Percentiles rank a stretch among this genome's conserved stretches.
These are phyloP conservation scores for Teratosphaeria viscida DNA, from an alignment of 2,329 filamentous ascomycete genomes.

Conservation along the genomic window DNA sequence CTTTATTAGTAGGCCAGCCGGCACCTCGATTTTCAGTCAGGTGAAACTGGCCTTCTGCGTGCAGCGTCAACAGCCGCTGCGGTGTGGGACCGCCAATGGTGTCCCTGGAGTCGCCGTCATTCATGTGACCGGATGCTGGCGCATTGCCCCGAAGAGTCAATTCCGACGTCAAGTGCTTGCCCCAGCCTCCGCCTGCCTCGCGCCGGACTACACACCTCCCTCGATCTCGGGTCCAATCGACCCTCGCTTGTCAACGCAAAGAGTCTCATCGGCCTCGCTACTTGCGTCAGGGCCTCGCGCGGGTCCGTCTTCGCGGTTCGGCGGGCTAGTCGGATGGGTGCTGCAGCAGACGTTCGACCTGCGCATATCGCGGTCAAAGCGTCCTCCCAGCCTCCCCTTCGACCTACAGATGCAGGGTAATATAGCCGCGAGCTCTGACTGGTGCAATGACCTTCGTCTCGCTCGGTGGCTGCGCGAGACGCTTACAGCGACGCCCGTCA, in stretches of 20 bases:
- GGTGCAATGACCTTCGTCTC: constrained; percentile 3
- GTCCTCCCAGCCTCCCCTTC: constrained; percentile 9
- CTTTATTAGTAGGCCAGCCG: constrained; percentile 2
- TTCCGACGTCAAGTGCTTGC: constrained; percentile 17
- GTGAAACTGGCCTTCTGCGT: constrained; percentile 5
- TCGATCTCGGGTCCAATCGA: not conserved
- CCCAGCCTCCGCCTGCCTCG: not conserved
- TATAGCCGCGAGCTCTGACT: constrained; percentile 4
- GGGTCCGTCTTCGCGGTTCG: not conserved
- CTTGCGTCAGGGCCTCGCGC: not conserved
- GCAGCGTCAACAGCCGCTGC: not conserved
- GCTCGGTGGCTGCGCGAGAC: constrained; percentile 8
- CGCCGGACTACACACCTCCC: not conserved
- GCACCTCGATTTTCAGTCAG: constrained; percentile 6
- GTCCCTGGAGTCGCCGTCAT: constrained; percentile 10
- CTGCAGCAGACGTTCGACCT: constrained; percentile 3
- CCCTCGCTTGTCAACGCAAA: not conserved
- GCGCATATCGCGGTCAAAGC: constrained; percentile 4
- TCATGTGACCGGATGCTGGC: constrained; percentile 17
- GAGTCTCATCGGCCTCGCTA: not conserved
- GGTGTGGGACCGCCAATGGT: not conserved
- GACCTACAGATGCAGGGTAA: constrained; percentile 8
- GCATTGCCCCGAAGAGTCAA: constrained; percentile 17
- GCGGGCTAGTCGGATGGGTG: constrained; percentile 1
- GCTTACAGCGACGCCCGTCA: constrained; percentile 9